Evolutionary conservation across 345 rosid species (phyloP), one percentile per base, ranked within the genome.

Genomic region (Passiflora organensis): DNA sequence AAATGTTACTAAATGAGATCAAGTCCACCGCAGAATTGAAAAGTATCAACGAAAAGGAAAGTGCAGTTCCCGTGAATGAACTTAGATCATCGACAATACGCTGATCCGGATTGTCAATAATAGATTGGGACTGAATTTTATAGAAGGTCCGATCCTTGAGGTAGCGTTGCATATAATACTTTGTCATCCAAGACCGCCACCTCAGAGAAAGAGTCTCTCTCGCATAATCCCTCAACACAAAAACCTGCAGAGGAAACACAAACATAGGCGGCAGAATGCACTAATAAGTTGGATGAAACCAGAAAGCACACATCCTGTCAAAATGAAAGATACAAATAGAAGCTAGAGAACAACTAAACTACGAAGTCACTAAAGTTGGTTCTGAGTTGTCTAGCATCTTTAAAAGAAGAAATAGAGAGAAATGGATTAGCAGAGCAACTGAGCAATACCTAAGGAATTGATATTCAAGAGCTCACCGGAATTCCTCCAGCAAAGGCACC

Each of bases 161-260:
- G 68, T 88, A 91, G 9, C 96, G 91, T 53, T 86, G 82, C 74
- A 86, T 80, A 82, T 86, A 91, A 69, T 82, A 76, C 48, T 76
- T 80, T 18, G 96, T 91, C 95, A 91, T 88, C 98, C 98, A 91
- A 51, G 93, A 82, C 66, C 98, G 82, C 98, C 98, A 91, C 67
- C 98, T 73, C 59, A 91, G 65, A 44, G 95, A 64, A 57, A 91
- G 85, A 34, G 72, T 78, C 62, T 91, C 98, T 58, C 78, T 83
- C 2, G 96, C 89, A 65, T 85, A 91, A 77, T 91, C 98, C 76
- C 98, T 78, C 32, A 91, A 73, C 47, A 88, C 98, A 64, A 91
- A 91, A 60, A 91, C 60, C 98, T 91, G 91, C 66, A 64, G 59
- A 57, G 56, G 43, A 13, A 41, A 28, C 20, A 49, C 5, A 41